These are phyloP conservation scores for Xylaria hypoxylon DNA, from an alignment of 2,329 filamentous ascomycete species.

Conservation along the genomic window DNA sequence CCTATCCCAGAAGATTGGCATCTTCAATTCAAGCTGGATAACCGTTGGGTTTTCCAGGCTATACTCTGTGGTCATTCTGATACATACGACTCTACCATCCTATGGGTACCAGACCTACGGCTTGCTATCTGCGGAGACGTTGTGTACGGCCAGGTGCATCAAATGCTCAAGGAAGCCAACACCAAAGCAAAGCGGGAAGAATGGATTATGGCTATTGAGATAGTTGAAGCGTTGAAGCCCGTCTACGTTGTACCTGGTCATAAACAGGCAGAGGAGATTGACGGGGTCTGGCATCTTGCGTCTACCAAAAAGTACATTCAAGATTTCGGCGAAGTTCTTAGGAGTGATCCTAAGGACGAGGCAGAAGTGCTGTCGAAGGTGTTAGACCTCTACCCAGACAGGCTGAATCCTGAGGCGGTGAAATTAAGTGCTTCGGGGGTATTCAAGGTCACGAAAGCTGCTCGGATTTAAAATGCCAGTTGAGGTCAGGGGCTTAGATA, in stretches of 20 bases:
- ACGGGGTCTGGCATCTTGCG: constrained; percentile 19
- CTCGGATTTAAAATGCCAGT: neutral
- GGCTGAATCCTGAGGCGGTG: neutral
- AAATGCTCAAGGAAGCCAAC: constrained; percentile 32
- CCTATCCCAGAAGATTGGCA: constrained; percentile 33
- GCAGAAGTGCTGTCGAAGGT: neutral
- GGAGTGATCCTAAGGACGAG: neutral
- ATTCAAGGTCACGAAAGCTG: neutral
- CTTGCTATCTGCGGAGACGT: constrained; percentile 54
- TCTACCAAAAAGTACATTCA: constrained; percentile 17
- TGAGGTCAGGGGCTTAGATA: too few species aligned
- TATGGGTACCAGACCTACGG: constrained; percentile 51
- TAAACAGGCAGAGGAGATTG: constrained; percentile 7
- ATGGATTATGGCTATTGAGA: constrained; percentile 9
- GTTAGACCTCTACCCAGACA: neutral
- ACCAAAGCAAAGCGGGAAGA: constrained; percentile 12
- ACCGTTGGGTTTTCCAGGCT: constrained; percentile 38
- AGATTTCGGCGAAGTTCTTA: neutral
- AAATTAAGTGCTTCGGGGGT: neutral
- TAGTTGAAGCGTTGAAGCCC: neutral
- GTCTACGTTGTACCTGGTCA: constrained; percentile 6
- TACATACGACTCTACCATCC: constrained; percentile 49
- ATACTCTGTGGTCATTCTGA: constrained; percentile 44
- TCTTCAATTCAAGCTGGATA: constrained; percentile 41
- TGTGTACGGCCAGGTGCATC: constrained; percentile 32